Evolutionary conservation across 257 asterid species (phyloP), one percentile per base, ranked within the genome.

Genomic region (Solanum neorickii): DNA sequence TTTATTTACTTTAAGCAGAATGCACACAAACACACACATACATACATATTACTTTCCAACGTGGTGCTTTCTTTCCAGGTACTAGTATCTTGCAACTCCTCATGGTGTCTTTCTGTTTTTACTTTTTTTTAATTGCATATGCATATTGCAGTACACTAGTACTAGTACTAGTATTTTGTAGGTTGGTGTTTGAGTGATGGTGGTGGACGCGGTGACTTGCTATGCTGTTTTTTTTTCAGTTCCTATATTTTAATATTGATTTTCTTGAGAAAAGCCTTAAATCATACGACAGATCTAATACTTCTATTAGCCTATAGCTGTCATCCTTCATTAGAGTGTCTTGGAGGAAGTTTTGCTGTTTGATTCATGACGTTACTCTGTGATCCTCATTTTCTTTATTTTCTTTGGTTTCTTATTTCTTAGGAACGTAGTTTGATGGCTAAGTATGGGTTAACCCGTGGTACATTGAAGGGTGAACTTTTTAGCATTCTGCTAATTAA

Each of bases 401-500:
- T 76, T 44, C 12, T 12, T 41, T 75, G 56, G 16, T 49, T 82
- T 76, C 62, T 83, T 90, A 82, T 86, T 92, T 59, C 85, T 75
- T 90, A 97, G 99, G 98, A 96, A 93, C 91, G 88, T 89, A 90
- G 87, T 90, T 94, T 92, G 88, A 93, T 97, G 98, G 93, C 93
- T 47, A 97, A 90, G 90, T 95, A 93, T 91, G 96, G 98, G 87
- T 90, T 96, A 90, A 88, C 91, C 87, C 92, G 95, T 87, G 98
- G 97, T 87, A 95, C 99, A 75, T 86, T 97, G 92, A 97, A 95
- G 93, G 98, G 96, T 35, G 98, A 96, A 90, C 91, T 97, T 80
- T 97, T 97, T 86, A 90, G 91, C 90, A 91, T 91, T 87, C 94
- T 97, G 92, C 88, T 91, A 90, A 91, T 84, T 82, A 92, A 89